Evolutionary conservation across 129 eudicot species (phyloP).

Genomic region (Arctium minus): DNA sequence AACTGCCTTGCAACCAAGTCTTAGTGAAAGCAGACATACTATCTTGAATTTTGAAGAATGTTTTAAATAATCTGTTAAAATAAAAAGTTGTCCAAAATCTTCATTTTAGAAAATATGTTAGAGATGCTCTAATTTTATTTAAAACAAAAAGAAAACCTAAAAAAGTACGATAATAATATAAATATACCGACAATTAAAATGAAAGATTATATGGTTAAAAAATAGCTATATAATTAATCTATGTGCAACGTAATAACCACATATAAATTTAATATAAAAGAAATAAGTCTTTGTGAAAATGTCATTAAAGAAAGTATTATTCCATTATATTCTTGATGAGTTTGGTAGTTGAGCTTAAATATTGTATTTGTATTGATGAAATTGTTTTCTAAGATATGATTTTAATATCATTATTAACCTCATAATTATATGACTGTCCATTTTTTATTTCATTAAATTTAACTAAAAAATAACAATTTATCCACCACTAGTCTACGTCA

Average conservation of each 20-base stretch:
- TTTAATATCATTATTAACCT: not conserved
- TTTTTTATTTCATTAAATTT: not conserved
- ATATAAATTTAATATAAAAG: not conserved
- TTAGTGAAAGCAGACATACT: no score
- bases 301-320: not conserved
- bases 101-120: no score
- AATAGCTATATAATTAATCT: no score
- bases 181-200: not conserved
- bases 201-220: no score
- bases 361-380: not conserved
- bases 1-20: no score
- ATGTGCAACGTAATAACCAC: not conserved
- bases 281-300: not conserved
- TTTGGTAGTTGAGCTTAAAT: slow-evolving; percentile 17
- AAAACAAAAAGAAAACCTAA: no score
- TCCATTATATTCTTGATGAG: slow-evolving; percentile 8
- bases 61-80: no score
- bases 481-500: slow-evolving; percentile 11
- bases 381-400: not conserved
- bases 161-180: not conserved
- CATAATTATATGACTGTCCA: not conserved
- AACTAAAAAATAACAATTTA: not conserved
- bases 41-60: no score
- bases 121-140: no score
- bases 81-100: no score